A percentile compares a stretch with the other conserved stretches of the same genome.
Conservation (phyloP, 2,329 filamentous ascomycete genomes). For the Neodidymelliopsis sp. region DNA sequence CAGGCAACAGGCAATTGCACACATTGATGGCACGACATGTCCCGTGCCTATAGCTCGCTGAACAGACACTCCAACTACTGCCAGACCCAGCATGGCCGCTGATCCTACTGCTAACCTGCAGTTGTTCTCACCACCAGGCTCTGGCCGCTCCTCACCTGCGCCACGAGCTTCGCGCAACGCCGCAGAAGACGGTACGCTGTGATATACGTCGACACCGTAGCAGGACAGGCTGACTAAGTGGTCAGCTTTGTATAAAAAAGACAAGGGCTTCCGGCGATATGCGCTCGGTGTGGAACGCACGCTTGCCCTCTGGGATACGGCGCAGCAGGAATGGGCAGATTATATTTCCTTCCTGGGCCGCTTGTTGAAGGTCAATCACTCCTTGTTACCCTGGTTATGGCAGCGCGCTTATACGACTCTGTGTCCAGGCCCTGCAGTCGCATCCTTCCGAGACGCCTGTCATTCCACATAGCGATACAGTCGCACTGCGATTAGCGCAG, state of each 20-base stretch:
- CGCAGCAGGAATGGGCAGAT: conserved; percentile 97
- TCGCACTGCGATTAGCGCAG: conserved; percentile 92
- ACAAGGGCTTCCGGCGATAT: conserved; percentile 84
- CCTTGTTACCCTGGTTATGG: conserved; percentile 19
- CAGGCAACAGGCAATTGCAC: conserved; percentile 29
- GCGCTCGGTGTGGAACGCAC: conserved; percentile 86
- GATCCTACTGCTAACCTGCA: conserved; percentile 47
- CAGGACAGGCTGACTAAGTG: conserved; percentile 2
- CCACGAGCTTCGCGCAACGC: conserved; percentile 79
- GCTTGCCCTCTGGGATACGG: conserved; percentile 87
- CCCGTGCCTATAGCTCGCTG: conserved; percentile 24
- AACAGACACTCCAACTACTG: conserved; percentile 25
- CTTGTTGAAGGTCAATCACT: conserved; percentile 75
- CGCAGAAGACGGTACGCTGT: conserved; percentile 73
- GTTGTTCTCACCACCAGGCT: conserved; percentile 76
- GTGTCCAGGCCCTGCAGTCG: conserved; percentile 79
- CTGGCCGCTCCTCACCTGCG: conserved; percentile 79
- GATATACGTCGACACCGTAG: not conserved
- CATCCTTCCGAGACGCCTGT: conserved; percentile 74
- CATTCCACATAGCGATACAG: conserved; percentile 81
- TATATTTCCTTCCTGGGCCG: conserved; percentile 97
- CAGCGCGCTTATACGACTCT: conserved; percentile 33
- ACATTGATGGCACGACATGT: conserved; percentile 38
- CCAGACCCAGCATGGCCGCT: conserved; percentile 48
- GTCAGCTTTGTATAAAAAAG: conserved; percentile 66